Base-by-base conservation (phyloP, 2,329 filamentous ascomycete genomes). In the Pestalotiopsis sp. region DNA sequence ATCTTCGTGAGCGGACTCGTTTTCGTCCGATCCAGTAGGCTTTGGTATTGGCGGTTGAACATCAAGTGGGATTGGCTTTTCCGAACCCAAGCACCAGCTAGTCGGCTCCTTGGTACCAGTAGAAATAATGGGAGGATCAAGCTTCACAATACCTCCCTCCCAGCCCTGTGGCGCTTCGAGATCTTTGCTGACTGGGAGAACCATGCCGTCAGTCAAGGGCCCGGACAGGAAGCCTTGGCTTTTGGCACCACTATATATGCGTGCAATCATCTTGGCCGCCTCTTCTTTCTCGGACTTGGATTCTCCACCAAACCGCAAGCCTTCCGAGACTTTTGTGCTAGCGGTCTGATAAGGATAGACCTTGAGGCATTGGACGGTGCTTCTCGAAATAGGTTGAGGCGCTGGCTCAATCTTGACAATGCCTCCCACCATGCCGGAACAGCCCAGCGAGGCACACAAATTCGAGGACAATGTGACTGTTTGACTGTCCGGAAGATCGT, bases 341-440 rank as follows among this genome's bases (percentile, higher is more conserved):
- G 83, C 80, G 1, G 86, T 82, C 3, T 89, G 86, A 75, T 98
- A 98, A 0, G 96, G 96, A 68, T 92, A 93, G 2, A 99, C 84
- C 74, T 93, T 95, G 69, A 98, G 81, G 4, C 89, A 83, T 68
- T 86, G 85, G 4, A 94, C 83, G 0, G 89, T 85, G 56, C 88
- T 90, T 69, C 90, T 89, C 5, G 90, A 85, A n/a, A 94, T 82
- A 66, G 92, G 92, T 56, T 87, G 83, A 14, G 93, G 90, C 1
- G 95, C 95, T 11, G 93, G 91, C 77, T 98, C 94, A 38, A 99
- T 86, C 70, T 95, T 94, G 68, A 97, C 88, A 57, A 98, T 89
- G 0, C 94, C 94, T 13, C 96, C 96, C 11, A 97, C 92, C 65
- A 97, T 87, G 1, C 90, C 91, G 52, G 89, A 84, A 66, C 89